Base-by-base conservation (phyloP, 352 stramenopile species). In the Phytopythium kandeliae region DNA sequence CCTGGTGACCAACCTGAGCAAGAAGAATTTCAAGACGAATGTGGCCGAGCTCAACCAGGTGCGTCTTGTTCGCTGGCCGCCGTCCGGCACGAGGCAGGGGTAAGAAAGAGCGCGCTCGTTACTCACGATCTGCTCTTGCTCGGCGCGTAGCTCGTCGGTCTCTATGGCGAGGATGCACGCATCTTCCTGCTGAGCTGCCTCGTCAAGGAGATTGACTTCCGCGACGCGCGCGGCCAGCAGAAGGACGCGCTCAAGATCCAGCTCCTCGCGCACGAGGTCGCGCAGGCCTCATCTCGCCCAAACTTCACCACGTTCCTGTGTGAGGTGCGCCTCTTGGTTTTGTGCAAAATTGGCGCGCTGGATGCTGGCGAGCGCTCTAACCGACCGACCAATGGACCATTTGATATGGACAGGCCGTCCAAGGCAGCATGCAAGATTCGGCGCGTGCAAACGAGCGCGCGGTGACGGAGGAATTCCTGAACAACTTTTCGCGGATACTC, bases 1-100 rank as follows among this genome's bases (percentile, higher is more conserved):
- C 63, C 70, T 97, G 51, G 86, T 97, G 31, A 94, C 81, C 30
- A 96, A 95, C 67, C 78, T 97, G 47, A 96, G 67, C 71, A 97
- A 97, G 77, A 96, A 96, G 55, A 96, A 96, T 67, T 95, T 96
- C 69, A 96, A 96, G 72, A 89, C 83, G 41, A 96, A 90, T 49
- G 86, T 96, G 49, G 85, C 87, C 13, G 89, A 97, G 70, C 76
- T 97, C 46, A 96, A 96, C 58, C 89, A 97, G 86, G 80, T 94
- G 31, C 41, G 67, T 31, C 4, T 31, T 9, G 28, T 31, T 31
- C 28, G 28, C 28, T 31, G 28, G n/a, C n/a, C n/a, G n/a, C n/a
- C n/a, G n/a, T n/a, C n/a, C n/a, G n/a, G n/a, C n/a, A 19, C n/a
- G 17, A 16, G 19, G 13, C 9, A 7, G 8, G 13, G 19, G 19